Evolutionary conservation across 805 yeast genomes (phyloP), one percentile per base, ranked within the genome.

Genomic region (Lipomyces kockii): DNA sequence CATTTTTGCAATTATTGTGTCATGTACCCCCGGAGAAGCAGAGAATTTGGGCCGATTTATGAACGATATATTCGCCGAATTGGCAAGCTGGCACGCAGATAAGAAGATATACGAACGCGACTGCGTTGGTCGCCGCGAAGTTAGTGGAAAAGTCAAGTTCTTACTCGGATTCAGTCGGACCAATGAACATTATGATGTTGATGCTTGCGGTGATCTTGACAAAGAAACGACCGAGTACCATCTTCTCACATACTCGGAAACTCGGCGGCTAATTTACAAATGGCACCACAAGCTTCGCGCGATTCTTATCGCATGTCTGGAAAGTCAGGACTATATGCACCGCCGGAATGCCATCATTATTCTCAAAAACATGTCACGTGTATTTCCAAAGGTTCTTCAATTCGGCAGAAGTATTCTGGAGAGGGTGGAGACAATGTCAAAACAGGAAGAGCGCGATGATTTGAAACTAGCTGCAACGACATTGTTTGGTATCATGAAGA

Each of bases 31-130:
- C 0, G 78, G 82, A 3, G 97, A 93, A 74, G 87, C 97, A 1
- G 97, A 92, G 72, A 90, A 90, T 74, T 76, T 92, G 51, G 97
- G 97, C 2, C 77, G 91, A 12, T 92, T 93, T 72, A 85, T 86
- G 72, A 81, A 85, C 32, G 87, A 85, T 29, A 69, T 89, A 0
- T 78, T 91, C 55, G 78, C 76, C 6, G 78, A 77, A 27, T 79
- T 88, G 55, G 84, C 85, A 64, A 67, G 73, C n/a, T 73, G 80
- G 70, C 85, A 90, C 82, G 75, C 75, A 0, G 70, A 76, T 9
- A 77, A 78, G 12, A 77, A 72, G 32, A 58, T 62, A 0, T 85
- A 80, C 72, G 66, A 72, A 0, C 39, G 64, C 4, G 72, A 74
- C 9, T 82, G 79, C 0, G 67, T 68, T 9, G 76, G 78, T n/a